Evolutionary conservation across 495 filamentous ascomycete species (phyloP).

Genomic region (Rostrohypoxylon terebratum): DNA sequence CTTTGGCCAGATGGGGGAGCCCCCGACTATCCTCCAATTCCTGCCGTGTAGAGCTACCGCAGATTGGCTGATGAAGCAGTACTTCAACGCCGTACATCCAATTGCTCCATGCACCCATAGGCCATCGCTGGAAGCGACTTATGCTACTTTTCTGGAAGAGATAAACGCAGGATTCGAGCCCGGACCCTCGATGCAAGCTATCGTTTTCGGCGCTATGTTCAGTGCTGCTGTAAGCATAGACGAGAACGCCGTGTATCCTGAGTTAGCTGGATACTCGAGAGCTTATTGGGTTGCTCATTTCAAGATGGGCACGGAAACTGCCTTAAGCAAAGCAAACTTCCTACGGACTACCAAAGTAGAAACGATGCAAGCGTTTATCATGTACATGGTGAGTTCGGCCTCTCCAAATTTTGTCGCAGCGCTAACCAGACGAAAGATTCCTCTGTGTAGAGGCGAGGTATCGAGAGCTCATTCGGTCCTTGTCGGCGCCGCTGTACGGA

Average conservation of each 20-base stretch:
- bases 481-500: constrained; percentile 73
- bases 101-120: constrained; percentile 73
- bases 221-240: constrained; percentile 74
- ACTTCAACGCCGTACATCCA: constrained; percentile 73
- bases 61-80: constrained; percentile 71
- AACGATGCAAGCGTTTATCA: constrained; percentile 78
- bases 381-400: constrained; percentile 71
- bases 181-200: constrained; percentile 69
- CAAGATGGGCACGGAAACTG: constrained; percentile 71
- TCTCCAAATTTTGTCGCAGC: background rate
- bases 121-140: constrained; percentile 71
- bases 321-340: constrained; percentile 74
- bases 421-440: constrained; percentile 63
- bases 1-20: constrained; percentile 65
- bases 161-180: constrained; percentile 67
- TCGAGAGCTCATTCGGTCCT: constrained; percentile 78
- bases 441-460: constrained; percentile 74
- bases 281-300: constrained; percentile 66
- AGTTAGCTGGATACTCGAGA: constrained; percentile 65
- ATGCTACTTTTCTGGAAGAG: constrained; percentile 72
- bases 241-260: constrained; percentile 59
- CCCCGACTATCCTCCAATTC: constrained; percentile 64
- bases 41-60: constrained; percentile 63
- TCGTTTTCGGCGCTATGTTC: constrained; percentile 75
- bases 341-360: constrained; percentile 75